Evolutionary conservation across 1,284 basidiomycete genomes (phyloP), one percentile per base, ranked within the genome.

Genomic region (Chondrostereum purpureum): DNA sequence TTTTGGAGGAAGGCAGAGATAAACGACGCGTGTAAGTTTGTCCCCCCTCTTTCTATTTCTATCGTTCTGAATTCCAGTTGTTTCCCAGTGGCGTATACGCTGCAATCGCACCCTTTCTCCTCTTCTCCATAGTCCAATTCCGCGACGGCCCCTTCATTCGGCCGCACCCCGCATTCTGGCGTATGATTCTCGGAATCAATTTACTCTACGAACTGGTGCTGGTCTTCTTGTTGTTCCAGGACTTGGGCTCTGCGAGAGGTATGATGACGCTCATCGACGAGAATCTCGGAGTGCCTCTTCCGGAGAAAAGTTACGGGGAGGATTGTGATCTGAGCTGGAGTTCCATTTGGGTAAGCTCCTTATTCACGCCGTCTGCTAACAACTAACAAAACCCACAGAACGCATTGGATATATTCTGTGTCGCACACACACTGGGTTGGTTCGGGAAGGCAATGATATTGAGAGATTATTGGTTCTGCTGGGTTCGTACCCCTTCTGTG

Each of bases 391-490:
- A 36, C 27, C 20, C 43, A 48, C 59, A 88, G 85, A 74, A 83
- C 55, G 83, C 87, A 2, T 62, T 91, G 31, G 88, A 91, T 58
- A 82, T 90, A 43, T 91, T 91, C 60, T 90, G 87, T 56, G 53
- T 91, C 16, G 88, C 88, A 20, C 88, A 91, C 60, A 68, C 86
- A 17, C 59, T 91, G 24, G 88, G 88, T 3, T 91, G 88, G 88
- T 91, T 89, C 60, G 87, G 87, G 36, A 91, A 91, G 60, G 88
- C 88, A 2, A 74, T 91, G 69, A 82, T 91, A 53, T 63, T 91
- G 54, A 77, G 88, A 21, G 88, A 91, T 57, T 91, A 91, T 57
- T 91, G 88, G 88, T 90, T 90, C 57, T 90, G 88, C 56, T 89
- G 86, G 87, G 87, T 88, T 41, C 33, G 43, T 43, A 51, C 23